phyloP scores from a whole-genome alignment of 2,329 filamentous ascomycete genomes.

The Colletotrichum zoysiae region DNA sequence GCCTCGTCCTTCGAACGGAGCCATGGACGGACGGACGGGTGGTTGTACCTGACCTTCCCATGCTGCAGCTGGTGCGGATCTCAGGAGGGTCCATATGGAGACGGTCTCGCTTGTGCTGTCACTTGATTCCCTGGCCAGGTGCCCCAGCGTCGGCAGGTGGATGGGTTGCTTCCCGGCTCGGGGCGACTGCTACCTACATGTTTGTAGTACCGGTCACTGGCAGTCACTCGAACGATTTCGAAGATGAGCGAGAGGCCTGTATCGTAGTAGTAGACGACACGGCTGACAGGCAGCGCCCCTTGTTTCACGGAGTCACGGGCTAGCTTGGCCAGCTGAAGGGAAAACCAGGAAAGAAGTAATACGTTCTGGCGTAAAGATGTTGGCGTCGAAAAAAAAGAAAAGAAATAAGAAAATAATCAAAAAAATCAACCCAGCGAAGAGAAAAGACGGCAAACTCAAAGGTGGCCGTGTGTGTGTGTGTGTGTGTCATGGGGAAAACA shows the following conservation, averaged over 20 bases:
- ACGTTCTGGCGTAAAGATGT: not conserved
- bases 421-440: constrained; percentile 28
- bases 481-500: constrained; percentile 16
- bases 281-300: constrained; percentile 4
- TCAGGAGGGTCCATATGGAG: constrained; percentile 27
- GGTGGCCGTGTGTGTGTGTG: not conserved
- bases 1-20: constrained; percentile 29
- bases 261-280: not conserved
- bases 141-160: constrained; percentile 5
- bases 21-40: constrained; percentile 12
- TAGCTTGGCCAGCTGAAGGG: constrained; percentile 14
- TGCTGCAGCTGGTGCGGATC: constrained; percentile 36
- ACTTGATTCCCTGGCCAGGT: constrained; percentile 28
- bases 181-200: constrained; percentile 8
- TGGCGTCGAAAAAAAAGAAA: not conserved
- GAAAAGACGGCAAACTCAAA: constrained; percentile 22
- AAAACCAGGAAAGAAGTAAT: constrained; percentile 1
- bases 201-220: constrained; percentile 31
- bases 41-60: constrained; percentile 29
- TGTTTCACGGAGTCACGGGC: constrained; percentile 9
- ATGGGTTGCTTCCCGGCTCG: constrained; percentile 2
- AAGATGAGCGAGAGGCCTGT: constrained; percentile 1
- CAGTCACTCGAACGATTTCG: constrained; percentile 21
- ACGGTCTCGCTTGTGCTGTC: constrained; percentile 36
- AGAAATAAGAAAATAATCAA: not conserved